A percentile compares a stretch with the other conserved stretches of the same genome.
Evolutionary conservation across 371 early-diverging fungal species (phyloP).

Genomic region (Umbelopsis sp.): DNA sequence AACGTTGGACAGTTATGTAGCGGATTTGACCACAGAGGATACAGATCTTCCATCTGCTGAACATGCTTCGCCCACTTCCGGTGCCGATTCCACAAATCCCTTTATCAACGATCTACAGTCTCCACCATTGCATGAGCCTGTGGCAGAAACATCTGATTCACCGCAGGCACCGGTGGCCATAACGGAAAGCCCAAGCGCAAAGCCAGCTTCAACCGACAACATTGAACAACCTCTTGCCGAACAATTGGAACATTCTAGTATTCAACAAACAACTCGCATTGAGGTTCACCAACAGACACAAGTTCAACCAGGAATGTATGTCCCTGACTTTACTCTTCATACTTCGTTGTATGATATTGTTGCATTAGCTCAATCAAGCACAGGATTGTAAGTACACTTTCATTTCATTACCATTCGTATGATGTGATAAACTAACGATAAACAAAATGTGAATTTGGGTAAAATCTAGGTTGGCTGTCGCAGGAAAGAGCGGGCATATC

Average conservation of each 20-base stretch:
- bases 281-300: background rate
- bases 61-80: background rate
- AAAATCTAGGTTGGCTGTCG: background rate
- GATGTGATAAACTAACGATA: no score
- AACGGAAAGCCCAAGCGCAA: background rate
- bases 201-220: background rate
- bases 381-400: background rate
- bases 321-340: background rate
- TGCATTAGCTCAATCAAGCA: background rate
- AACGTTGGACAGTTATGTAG: background rate
- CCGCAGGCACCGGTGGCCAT: background rate
- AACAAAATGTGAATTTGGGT: background rate
- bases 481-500: slow-evolving; percentile 1
- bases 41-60: background rate
- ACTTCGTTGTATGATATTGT: background rate
- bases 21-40: background rate
- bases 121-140: no score
- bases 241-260: background rate
- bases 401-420: no score
- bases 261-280: background rate
- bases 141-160: background rate
- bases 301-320: background rate
- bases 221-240: background rate
- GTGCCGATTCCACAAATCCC: background rate
- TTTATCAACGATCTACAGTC: background rate